These are phyloP conservation scores for Petunia secreta DNA, from an alignment of 257 asterid species.

Conservation along the genomic window DNA sequence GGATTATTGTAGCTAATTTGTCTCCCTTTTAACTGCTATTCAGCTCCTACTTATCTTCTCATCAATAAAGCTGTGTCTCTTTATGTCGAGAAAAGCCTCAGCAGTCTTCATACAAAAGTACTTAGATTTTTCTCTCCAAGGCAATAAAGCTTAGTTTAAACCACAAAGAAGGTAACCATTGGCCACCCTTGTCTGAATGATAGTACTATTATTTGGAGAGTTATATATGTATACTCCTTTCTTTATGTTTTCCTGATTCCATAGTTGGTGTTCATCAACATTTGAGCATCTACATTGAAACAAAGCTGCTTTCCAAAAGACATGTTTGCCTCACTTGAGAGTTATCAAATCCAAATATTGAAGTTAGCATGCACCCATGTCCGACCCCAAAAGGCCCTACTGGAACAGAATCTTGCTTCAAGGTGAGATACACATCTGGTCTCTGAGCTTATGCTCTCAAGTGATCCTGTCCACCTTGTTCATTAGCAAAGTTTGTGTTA, in stretches of 20 bases:
- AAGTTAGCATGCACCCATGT: slow-evolving; percentile 21
- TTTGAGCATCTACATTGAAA: slow-evolving; percentile 25
- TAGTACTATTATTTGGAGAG: not conserved
- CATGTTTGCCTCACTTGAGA: slow-evolving; percentile 29
- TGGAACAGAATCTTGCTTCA: slow-evolving; percentile 29
- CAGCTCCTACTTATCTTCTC: slow-evolving; percentile 8
- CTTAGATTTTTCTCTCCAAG: slow-evolving; percentile 17
- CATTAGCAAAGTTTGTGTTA: not conserved
- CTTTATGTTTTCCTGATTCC: slow-evolving; percentile 11
- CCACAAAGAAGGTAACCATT: not conserved
- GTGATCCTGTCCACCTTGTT: slow-evolving; percentile 22
- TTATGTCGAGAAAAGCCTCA: slow-evolving; percentile 34
- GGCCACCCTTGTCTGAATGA: slow-evolving; percentile 39
- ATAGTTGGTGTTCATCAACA: slow-evolving; percentile 20
- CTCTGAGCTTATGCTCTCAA: slow-evolving; percentile 10
- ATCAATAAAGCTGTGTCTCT: slow-evolving; percentile 18
- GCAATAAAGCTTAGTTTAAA: slow-evolving; percentile 1
- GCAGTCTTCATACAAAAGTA: slow-evolving; percentile 28
- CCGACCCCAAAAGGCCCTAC: slow-evolving; percentile 30
- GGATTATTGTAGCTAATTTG: slow-evolving; percentile 19
- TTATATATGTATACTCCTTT: slow-evolving; percentile 14
- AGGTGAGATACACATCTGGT: not conserved
- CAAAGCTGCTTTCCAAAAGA: slow-evolving; percentile 31
- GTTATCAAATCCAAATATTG: slow-evolving; percentile 23
- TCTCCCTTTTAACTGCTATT: slow-evolving; percentile 23